Evolutionary conservation across 257 asterid genomes (phyloP).

Genomic region (Nicotiana attenuata): DNA sequence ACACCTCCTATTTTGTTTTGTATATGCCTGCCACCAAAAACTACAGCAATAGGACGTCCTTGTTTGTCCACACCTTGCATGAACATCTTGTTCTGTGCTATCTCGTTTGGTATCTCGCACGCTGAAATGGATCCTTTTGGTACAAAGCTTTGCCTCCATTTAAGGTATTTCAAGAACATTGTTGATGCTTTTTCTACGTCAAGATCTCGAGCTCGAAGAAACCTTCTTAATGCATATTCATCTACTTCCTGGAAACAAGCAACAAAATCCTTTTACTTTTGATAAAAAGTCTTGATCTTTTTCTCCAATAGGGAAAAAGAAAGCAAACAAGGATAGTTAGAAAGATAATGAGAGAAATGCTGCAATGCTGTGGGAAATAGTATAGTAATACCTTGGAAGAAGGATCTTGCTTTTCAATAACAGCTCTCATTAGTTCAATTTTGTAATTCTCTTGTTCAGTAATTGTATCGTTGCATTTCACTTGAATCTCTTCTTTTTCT

Average conservation of each 20-base stretch:
- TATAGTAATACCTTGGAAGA: slow-evolving; percentile 45
- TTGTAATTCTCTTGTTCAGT: slow-evolving; percentile 34
- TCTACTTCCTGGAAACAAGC: slow-evolving; percentile 47
- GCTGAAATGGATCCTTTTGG: slow-evolving; percentile 50
- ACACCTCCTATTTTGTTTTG: slow-evolving; percentile 43
- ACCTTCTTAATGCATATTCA: slow-evolving; percentile 57
- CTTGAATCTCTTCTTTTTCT: neutral
- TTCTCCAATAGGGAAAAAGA: too few species aligned
- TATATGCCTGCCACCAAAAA: slow-evolving; percentile 54
- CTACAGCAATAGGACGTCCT: slow-evolving; percentile 62
- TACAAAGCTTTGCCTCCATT: slow-evolving; percentile 58
- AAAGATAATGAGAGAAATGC: neutral
- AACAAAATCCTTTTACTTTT: neutral
- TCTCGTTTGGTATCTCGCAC: slow-evolving; percentile 46
- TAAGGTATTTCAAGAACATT: slow-evolving; percentile 48
- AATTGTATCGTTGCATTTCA: neutral
- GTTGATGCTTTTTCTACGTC: slow-evolving; percentile 50
- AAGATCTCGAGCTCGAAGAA: slow-evolving; percentile 68
- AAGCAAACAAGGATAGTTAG: neutral
- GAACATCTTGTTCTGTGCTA: slow-evolving; percentile 63
- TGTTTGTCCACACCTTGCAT: slow-evolving; percentile 63
- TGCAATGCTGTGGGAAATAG: neutral
- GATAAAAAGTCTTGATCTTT: neutral
- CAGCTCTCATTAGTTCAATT: slow-evolving; percentile 38
- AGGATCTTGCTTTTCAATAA: slow-evolving; percentile 46